phyloP scores from a whole-genome alignment of 257 asterid species.

The Solanum habrochaites region DNA sequence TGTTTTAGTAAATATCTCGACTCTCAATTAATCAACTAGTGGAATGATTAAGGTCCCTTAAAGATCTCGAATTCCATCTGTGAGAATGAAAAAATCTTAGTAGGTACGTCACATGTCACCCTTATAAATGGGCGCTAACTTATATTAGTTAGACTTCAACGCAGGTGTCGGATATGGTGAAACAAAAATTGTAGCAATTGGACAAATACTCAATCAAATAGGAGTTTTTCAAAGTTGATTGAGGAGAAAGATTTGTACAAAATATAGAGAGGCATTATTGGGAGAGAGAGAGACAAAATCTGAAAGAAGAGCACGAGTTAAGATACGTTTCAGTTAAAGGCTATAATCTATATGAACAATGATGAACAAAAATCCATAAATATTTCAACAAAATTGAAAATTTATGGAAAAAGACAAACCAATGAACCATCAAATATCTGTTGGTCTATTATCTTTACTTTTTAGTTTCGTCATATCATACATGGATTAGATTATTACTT shows the following conservation, averaged over 20 bases:
- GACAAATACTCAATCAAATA: background rate
- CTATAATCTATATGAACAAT: background rate
- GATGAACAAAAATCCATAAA: background rate
- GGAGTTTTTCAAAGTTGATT: background rate
- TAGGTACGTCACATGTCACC: background rate
- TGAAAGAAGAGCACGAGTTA: background rate
- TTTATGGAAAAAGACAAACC: background rate
- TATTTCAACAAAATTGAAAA: background rate
- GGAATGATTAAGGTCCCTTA: background rate
- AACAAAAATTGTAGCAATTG: background rate
- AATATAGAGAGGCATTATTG: background rate
- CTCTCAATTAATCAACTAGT: background rate
- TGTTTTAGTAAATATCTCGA: background rate
- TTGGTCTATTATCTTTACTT: background rate
- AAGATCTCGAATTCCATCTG: background rate
- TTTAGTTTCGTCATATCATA: background rate
- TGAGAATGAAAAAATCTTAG: no score
- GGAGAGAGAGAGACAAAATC: background rate
- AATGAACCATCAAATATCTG: background rate
- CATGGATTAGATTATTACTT: background rate
- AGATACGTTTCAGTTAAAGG: background rate
- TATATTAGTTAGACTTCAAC: background rate
- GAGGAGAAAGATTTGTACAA: background rate
- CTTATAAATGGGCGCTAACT: accelerated
- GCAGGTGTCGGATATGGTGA: background rate